phyloP scores from a whole-genome alignment of 208 protist species.

The Leishmania mexicana region DNA sequence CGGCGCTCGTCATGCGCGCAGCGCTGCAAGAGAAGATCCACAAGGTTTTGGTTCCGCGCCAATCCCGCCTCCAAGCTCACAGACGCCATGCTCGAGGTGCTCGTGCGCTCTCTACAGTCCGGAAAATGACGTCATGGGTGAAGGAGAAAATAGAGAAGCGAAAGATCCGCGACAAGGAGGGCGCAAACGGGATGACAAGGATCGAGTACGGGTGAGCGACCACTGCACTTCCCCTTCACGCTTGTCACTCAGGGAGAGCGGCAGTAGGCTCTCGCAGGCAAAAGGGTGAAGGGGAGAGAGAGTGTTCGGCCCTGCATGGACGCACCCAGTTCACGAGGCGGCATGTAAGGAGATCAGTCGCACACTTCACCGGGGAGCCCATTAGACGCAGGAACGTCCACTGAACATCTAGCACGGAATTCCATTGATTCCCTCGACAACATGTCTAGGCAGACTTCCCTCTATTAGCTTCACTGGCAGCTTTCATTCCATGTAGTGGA shows the following conservation, averaged over 20 bases:
- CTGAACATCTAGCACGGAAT: not conserved
- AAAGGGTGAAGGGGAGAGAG: not conserved
- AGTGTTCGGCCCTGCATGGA: not conserved
- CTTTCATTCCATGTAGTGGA: not conserved
- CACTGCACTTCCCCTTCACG: not conserved
- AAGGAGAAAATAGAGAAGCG: not conserved
- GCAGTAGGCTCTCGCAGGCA: not conserved
- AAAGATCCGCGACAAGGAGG: not conserved
- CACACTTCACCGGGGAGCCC: not conserved
- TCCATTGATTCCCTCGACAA: not conserved
- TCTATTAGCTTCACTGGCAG: not conserved
- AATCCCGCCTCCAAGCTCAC: not conserved
- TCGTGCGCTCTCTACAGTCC: not conserved
- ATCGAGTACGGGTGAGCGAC: not conserved
- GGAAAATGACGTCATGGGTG: not conserved
- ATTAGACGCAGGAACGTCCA: not conserved
- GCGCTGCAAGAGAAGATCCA: conserved; percentile 1
- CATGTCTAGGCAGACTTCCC: not conserved
- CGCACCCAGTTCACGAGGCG: not conserved
- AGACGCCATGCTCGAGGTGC: not conserved
- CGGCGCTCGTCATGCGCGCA: conserved; percentile 13
- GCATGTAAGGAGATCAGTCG: not conserved
- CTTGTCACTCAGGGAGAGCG: not conserved
- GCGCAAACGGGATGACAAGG: not conserved
- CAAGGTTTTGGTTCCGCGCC: conserved; percentile 3